phyloP scores from a whole-genome alignment of 768 basidiomycete genomes.

The Rubroboletus pulcherrimus region DNA sequence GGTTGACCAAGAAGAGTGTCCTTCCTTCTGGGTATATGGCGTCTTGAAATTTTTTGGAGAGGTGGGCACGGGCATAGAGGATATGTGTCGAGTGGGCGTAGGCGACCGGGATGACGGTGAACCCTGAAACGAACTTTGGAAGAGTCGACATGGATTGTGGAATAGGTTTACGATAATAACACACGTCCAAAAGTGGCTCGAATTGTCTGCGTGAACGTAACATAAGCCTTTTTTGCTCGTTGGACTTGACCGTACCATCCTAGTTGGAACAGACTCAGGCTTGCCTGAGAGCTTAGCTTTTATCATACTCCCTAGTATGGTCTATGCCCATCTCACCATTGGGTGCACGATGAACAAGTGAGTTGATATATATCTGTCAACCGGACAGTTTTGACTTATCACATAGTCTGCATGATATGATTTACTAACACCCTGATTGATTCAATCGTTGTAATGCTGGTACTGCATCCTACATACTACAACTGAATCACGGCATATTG shows the following conservation, averaged over 20 bases:
- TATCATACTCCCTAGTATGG: background rate
- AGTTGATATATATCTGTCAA: background rate
- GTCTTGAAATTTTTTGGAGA: slow-evolving; percentile 44
- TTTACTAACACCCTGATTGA: background rate
- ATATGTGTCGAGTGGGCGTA: slow-evolving; percentile 54
- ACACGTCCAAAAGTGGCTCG: too few relatives aligned
- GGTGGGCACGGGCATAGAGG: slow-evolving; percentile 73
- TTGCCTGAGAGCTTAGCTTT: background rate
- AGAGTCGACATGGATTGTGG: slow-evolving; percentile 11
- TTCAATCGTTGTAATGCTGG: background rate
- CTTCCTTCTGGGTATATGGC: slow-evolving; percentile 48
- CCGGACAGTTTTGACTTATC: background rate
- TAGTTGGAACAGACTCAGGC: too few relatives aligned
- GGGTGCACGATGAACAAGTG: background rate
- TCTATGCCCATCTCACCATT: background rate
- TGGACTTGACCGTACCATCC: background rate
- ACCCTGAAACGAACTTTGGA: slow-evolving; percentile 31
- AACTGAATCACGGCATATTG: background rate
- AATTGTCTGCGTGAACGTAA: too few relatives aligned
- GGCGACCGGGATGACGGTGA: slow-evolving; percentile 36
- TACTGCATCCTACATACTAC: background rate
- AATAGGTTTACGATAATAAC: too few relatives aligned
- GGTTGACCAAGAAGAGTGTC: slow-evolving; percentile 84
- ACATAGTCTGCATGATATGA: background rate
- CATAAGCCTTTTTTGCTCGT: background rate